A percentile compares a stretch with the other conserved stretches of the same genome.
Conservation (phyloP, 2,329 filamentous ascomycete genomes). For the Akanthomyces lecanii region DNA sequence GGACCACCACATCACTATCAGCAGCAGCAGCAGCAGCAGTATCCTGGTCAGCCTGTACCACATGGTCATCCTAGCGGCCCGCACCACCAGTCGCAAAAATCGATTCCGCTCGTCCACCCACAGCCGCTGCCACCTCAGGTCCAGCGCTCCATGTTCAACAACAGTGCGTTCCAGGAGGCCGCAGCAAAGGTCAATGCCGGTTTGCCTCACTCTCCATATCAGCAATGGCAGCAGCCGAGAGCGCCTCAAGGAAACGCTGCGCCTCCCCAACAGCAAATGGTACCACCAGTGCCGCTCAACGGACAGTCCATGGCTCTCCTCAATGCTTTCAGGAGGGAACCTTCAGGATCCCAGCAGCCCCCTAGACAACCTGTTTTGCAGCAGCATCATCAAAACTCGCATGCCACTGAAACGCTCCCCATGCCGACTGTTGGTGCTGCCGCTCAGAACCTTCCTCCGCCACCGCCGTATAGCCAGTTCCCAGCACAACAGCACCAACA, state of each 20-base stretch:
- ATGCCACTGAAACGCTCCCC: not conserved
- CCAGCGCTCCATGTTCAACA: slow-evolving; percentile 49
- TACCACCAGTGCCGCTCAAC: slow-evolving; percentile 30
- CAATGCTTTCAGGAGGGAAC: slow-evolving; percentile 39
- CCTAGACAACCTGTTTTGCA: slow-evolving; percentile 19
- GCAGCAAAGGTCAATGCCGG: slow-evolving; percentile 16
- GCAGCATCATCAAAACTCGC: slow-evolving; percentile 1
- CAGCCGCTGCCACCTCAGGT: slow-evolving; percentile 54
- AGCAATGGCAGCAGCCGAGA: slow-evolving; percentile 21
- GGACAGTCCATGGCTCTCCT: slow-evolving; percentile 42
- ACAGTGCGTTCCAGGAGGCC: slow-evolving; percentile 28
- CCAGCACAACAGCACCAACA: slow-evolving; percentile 1
- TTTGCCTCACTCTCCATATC: slow-evolving; percentile 22
- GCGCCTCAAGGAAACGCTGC: not conserved
- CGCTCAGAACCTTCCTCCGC: slow-evolving; percentile 3
- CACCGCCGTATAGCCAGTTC: slow-evolving; percentile 16
- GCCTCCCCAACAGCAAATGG: not conserved
- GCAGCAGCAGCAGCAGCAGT: slow-evolving; percentile 18
- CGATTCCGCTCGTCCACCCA: slow-evolving; percentile 33
- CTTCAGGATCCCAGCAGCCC: slow-evolving; percentile 21
- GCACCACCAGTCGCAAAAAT: slow-evolving; percentile 21
- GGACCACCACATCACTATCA: slow-evolving; percentile 18
- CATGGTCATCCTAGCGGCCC: slow-evolving; percentile 16
- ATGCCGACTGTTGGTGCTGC: not conserved
- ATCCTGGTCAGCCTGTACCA: slow-evolving; percentile 9